Base-by-base conservation (phyloP, 139 green algal genomes). In the Chara braunii region DNA sequence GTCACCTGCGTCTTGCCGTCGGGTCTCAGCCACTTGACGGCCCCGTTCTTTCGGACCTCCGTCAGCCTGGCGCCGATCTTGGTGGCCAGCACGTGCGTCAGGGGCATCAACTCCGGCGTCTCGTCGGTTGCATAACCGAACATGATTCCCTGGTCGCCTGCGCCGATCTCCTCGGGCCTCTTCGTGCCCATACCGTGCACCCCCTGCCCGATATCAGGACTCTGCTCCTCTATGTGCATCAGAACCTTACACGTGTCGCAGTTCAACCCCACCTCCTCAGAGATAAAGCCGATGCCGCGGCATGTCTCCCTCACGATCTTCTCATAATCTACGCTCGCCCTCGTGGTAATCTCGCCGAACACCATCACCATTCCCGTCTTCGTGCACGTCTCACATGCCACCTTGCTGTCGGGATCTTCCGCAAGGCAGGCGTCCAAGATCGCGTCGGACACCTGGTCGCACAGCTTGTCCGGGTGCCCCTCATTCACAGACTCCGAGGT, bases 341-440 rank as follows among this genome's bases (percentile, higher is more conserved):
- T 91, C 70, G 92, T 99, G 56, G 94, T 99, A 83, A 99, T 99
- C 83, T 99, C 94, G 54, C 94, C 94, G 64, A 99, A 99, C 11
- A 99, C 86, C 93, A 98, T 97, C 74, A 98, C 91, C 91, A 99
- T 97, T 80, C 86, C 85, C 22, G 93, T 99, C 90, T 99, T 99
- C 56, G 91, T 96, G 62, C 82, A 86, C 0, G 90, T 97, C 85
- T 99, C 93, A 81, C 93, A 99, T 9, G 93, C 93, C 51, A 77
- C 68, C 68, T 74, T 74, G 54, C 65, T 74, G 31, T 74, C 57
- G 22, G 65, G 65, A 33, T 76, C 68, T 54, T 76, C 60, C 68
- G 86, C 92, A 26, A 99, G 83, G 85, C 89, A 96, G 3, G 93
- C 93, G 55, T 99, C 93, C 35, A 99, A 82, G 48, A 99, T 84